Percentiles rank a stretch among this genome's conserved stretches.
Evolutionary conservation across 2,329 filamentous ascomycete species (phyloP).

Genomic region (Thermothelomyces thermophilus): DNA sequence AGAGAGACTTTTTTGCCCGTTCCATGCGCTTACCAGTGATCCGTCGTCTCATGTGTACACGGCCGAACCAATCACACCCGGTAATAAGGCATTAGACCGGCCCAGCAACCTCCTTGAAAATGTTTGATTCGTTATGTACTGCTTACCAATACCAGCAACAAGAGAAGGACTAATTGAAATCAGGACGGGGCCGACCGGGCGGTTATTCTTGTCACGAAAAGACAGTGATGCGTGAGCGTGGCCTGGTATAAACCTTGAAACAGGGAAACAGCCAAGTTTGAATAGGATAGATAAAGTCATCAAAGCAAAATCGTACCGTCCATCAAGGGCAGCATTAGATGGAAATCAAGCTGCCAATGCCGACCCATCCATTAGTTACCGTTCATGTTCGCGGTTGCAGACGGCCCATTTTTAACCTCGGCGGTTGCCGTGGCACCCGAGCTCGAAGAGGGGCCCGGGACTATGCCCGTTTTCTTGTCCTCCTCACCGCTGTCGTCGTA

Average conservation of each 20-base stretch:
- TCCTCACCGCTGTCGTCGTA: conserved; percentile 94
- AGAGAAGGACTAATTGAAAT: neutral
- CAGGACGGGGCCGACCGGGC: neutral
- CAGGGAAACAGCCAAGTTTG: neutral
- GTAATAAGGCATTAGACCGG: neutral
- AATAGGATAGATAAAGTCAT: neutral
- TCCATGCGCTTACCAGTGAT: neutral
- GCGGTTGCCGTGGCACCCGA: conserved; percentile 42
- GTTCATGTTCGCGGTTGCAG: conserved; percentile 43
- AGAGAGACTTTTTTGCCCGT: neutral
- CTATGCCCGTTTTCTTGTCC: conserved; percentile 53
- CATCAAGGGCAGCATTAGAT: neutral
- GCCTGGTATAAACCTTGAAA: neutral
- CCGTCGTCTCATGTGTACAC: neutral
- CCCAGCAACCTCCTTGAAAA: neutral
- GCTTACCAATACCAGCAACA: neutral
- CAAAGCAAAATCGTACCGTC: too few species aligned
- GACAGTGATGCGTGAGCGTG: conserved; percentile 1
- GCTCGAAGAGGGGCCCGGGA: conserved; percentile 36
- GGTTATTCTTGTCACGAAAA: neutral
- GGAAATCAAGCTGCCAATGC: neutral
- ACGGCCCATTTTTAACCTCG: conserved; percentile 48
- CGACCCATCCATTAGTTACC: conserved; percentile 27
- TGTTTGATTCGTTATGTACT: neutral
- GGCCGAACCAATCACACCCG: neutral